Evolutionary conservation across 148 eudicot genomes (phyloP).

Genomic region (Rhododendron ferrugineum): DNA sequence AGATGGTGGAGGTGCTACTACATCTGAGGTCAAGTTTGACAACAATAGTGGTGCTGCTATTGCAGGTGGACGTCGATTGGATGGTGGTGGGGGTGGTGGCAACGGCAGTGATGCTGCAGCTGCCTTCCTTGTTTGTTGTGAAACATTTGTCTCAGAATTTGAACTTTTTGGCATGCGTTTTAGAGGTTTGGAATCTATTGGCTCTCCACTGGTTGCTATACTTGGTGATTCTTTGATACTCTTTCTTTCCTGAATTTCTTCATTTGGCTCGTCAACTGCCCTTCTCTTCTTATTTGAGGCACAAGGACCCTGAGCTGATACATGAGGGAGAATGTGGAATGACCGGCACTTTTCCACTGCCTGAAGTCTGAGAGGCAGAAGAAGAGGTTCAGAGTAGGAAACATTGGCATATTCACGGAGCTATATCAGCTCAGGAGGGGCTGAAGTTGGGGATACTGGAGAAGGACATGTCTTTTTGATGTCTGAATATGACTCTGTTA

Average conservation of each 20-base stretch:
- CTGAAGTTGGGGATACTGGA: conserved; percentile 70
- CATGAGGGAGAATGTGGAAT: conserved; percentile 53
- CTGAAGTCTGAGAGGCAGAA: conserved; percentile 52
- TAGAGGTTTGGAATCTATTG: conserved; percentile 4
- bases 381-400: conserved; percentile 40
- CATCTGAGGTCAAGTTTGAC: no score
- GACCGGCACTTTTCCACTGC: conserved; percentile 52
- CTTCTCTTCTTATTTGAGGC: conserved; percentile 11
- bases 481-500: conserved; percentile 29
- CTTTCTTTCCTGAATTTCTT: conserved; percentile 5
- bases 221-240: conserved; percentile 13
- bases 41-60: no score
- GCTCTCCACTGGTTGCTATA: conserved; percentile 17
- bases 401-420: conserved; percentile 16
- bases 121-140: neutral
- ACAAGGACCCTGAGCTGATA: conserved; percentile 19
- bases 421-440: conserved; percentile 30
- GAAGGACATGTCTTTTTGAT: conserved; percentile 33
- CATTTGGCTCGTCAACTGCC: conserved; percentile 18
- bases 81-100: no score
- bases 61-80: no score
- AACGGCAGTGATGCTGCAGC: no score
- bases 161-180: neutral
- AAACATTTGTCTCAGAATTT: neutral
- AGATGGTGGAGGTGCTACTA: no score